These are phyloP conservation scores for Globisporangium abappressorium DNA, from an alignment of 352 stramenopile species.

Conservation along the genomic window DNA sequence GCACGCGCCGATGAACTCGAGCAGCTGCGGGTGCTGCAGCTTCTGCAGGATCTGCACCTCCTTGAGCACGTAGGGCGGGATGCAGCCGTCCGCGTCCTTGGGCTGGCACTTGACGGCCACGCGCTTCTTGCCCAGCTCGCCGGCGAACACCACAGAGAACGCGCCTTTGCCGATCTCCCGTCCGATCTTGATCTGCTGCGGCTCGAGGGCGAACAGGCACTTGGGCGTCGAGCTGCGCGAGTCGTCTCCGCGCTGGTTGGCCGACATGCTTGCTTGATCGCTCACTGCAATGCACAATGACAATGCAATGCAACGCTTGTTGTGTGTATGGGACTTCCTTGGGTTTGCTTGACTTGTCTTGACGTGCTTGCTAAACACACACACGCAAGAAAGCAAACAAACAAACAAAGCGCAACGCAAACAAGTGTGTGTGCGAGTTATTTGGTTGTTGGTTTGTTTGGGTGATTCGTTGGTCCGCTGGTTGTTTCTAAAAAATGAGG, in stretches of 20 bases:
- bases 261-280: constrained; percentile 21
- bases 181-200: constrained; percentile 62
- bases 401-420: neutral
- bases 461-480: neutral
- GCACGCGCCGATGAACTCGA: constrained; percentile 74
- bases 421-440: constrained; percentile 2
- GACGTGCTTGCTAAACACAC: constrained; percentile 4
- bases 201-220: constrained; percentile 55
- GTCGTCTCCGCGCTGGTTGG: constrained; percentile 32
- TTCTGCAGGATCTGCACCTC: constrained; percentile 72
- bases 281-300: neutral
- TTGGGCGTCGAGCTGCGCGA: constrained; percentile 19
- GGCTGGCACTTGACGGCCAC: constrained; percentile 86
- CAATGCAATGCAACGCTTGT: constrained; percentile 7
- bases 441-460: neutral
- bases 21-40: constrained; percentile 65
- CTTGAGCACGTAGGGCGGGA: constrained; percentile 73
- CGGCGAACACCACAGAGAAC: constrained; percentile 77
- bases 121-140: constrained; percentile 66
- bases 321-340: neutral
- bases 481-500: neutral
- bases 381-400: neutral
- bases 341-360: neutral
- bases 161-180: constrained; percentile 84
- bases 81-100: constrained; percentile 65